Base-by-base conservation (phyloP, 1,284 basidiomycete species). In the Rhodotorula sp. region DNA sequence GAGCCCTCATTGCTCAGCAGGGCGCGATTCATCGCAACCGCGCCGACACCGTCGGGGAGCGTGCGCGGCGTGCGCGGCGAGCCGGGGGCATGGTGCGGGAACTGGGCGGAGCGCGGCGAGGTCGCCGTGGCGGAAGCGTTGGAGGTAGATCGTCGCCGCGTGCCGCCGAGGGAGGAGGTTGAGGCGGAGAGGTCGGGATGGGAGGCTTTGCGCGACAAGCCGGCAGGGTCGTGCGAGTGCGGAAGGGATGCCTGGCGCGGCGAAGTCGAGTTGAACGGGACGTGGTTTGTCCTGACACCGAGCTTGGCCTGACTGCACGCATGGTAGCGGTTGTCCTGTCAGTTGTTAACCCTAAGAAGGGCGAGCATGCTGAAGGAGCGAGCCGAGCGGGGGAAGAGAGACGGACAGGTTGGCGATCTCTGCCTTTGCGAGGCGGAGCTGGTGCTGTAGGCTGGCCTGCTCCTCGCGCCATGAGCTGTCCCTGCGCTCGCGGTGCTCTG, bases 231-330 rank as follows among this genome's bases (percentile, higher is more conserved):
- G n/a, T 44, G 44, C 44, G 44, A 21, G 44, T 50, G 34, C 15
- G 25, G 4, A 50, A 27, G 37, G 51, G 46, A 53, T 37, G 53
- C 22, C 46, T 72, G 64, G 32, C 73, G 70, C 1, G 73, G 66
- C 21, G 75, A 70, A 22, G 56, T 60, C 15, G 70, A 55, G 60
- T 71, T 71, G 69, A 76, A 76, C 6, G 75, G 69, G 5, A 64
- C 75, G 12, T 62, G 63, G 51, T 72, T 72, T 25, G 37, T 25
- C 27, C 67, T 60, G 27, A 69, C 39, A 22, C 73, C 73, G 54
- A 76, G 66, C 36, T 73, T 76, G 39, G 53, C 29, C 65, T 72
- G 73, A 0, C 73, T 69, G 66, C 32, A 9, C 19, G 15, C 44
- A 19, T 4, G 15, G 19, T 44, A 21, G 15, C 13, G 4, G 19